Conservation (phyloP, 2,329 filamentous ascomycete species). For the Pezicula radicicola region DNA sequence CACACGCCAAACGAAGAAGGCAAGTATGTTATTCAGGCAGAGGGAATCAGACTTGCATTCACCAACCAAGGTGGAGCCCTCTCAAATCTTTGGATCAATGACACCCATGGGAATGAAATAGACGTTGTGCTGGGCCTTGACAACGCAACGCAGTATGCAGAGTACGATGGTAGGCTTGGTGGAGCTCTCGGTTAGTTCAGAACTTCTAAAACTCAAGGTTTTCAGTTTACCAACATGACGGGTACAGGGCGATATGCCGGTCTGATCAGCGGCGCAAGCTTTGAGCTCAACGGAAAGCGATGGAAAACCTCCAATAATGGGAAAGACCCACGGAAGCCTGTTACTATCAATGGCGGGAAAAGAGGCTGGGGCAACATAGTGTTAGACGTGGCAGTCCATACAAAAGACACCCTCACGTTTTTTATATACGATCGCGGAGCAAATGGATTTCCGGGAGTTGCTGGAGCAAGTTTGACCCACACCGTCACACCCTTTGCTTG, state of each 20-base stretch:
- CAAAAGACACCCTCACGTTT: conserved; percentile 66
- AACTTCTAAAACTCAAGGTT: neutral
- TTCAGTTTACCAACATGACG: neutral
- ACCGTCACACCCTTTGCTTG: conserved; percentile 1
- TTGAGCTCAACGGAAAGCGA: conserved; percentile 55
- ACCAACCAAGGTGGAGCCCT: conserved; percentile 70
- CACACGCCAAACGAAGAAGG: conserved; percentile 49
- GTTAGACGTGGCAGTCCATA: conserved; percentile 66
- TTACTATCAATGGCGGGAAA: conserved; percentile 64
- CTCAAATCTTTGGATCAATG: conserved; percentile 64
- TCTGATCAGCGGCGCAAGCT: conserved; percentile 71
- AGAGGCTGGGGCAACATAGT: conserved; percentile 72
- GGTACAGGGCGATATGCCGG: conserved; percentile 72
- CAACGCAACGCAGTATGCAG: conserved; percentile 60
- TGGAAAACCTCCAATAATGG: conserved; percentile 45
- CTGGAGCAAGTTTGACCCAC: conserved; percentile 1
- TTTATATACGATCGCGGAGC: conserved; percentile 67
- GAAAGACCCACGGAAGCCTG: conserved; percentile 55
- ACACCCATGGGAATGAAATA: conserved; percentile 62
- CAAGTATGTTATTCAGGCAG: conserved; percentile 68
- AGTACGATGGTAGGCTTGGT: conserved; percentile 48
- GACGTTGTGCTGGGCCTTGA: conserved; percentile 72
- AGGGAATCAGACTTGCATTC: conserved; percentile 63
- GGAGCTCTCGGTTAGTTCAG: neutral
- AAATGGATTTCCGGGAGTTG: conserved; percentile 65